Evolutionary conservation across 1,284 basidiomycete species (phyloP).

Genomic region (Ceratobasidium sp.): DNA sequence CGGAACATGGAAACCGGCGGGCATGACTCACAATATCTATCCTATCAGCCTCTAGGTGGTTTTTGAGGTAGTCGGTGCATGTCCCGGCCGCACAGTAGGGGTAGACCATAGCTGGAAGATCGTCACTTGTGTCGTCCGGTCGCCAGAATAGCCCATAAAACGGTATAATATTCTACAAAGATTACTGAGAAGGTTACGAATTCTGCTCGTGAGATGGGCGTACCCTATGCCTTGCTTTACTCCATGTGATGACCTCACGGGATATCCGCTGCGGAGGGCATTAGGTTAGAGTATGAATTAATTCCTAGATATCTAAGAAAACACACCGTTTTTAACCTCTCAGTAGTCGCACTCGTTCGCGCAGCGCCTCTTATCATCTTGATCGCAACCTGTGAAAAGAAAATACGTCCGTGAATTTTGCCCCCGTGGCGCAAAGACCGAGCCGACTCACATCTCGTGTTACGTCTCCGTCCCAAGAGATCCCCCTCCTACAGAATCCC

Average conservation of each 20-base stretch:
- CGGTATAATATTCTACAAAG: slow-evolving; percentile 26
- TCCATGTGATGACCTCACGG: slow-evolving; percentile 27
- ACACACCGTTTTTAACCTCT: slow-evolving; percentile 27
- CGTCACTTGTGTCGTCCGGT: background rate
- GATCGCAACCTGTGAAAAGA: slow-evolving; percentile 40
- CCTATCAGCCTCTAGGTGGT: slow-evolving; percentile 24
- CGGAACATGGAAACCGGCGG: background rate
- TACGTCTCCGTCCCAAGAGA: slow-evolving; percentile 9
- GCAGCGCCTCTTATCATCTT: slow-evolving; percentile 37
- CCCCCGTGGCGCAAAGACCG: background rate
- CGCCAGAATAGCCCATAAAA: slow-evolving; percentile 37
- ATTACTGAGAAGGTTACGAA: background rate
- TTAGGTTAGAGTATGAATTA: background rate
- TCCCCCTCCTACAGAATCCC: slow-evolving; percentile 11
- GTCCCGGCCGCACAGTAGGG: slow-evolving; percentile 45
- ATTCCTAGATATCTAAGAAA: background rate
- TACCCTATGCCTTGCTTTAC: slow-evolving; percentile 3
- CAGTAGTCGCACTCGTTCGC: background rate
- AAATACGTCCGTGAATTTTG: slow-evolving; percentile 1
- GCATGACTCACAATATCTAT: slow-evolving; percentile 25
- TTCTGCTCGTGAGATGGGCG: background rate
- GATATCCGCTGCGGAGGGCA: slow-evolving; percentile 23
- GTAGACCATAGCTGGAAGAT: slow-evolving; percentile 30
- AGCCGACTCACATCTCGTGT: slow-evolving; percentile 2
- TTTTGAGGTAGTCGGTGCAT: slow-evolving; percentile 19